phyloP scores from a whole-genome alignment of 352 stramenopile genomes.

The Globisporangium viniferum region DNA sequence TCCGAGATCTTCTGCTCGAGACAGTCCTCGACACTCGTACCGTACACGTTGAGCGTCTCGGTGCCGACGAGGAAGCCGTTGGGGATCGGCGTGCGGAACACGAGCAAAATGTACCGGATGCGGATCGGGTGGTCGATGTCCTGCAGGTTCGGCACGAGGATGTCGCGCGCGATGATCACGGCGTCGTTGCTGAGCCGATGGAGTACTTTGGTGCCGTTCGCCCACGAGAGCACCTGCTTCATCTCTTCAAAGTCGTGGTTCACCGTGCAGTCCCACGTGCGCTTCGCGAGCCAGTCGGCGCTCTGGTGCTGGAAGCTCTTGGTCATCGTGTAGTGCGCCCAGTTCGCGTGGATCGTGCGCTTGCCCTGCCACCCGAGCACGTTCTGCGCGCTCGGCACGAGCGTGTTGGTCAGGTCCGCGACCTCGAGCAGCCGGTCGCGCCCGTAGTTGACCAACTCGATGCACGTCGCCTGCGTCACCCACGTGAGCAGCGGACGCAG shows the following conservation, averaged over 20 bases:
- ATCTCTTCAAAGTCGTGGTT: conserved; percentile 23
- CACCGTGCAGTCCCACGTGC: conserved; percentile 36
- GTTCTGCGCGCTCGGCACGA: conserved; percentile 15
- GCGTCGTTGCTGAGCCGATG: conserved; percentile 24
- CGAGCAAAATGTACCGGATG: conserved; percentile 27
- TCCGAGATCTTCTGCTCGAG: conserved; percentile 24
- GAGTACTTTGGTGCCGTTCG: conserved; percentile 38
- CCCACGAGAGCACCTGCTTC: conserved; percentile 28
- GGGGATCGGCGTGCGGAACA: conserved; percentile 19
- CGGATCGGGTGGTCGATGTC: conserved; percentile 29
- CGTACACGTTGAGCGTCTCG: conserved; percentile 29
- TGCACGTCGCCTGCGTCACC: conserved; percentile 9
- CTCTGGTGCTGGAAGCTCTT: conserved; percentile 40
- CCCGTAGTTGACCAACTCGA: conserved; percentile 20
- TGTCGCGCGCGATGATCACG: conserved; percentile 24
- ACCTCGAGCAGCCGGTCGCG: conserved; percentile 27
- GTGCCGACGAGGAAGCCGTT: conserved; percentile 27
- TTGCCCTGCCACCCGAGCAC: conserved; percentile 46
- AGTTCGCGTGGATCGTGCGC: conserved; percentile 33
- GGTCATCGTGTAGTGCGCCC: conserved; percentile 42
- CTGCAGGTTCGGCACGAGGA: conserved; percentile 26
- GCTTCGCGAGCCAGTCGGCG: conserved; percentile 22
- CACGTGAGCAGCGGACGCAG: conserved; percentile 19
- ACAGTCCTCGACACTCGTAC: conserved; percentile 16
- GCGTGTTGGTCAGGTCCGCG: conserved; percentile 18